Evolutionary conservation across 108 stramenopile genomes (phyloP).

Genomic region (Cylindrotheca fusiformis): DNA sequence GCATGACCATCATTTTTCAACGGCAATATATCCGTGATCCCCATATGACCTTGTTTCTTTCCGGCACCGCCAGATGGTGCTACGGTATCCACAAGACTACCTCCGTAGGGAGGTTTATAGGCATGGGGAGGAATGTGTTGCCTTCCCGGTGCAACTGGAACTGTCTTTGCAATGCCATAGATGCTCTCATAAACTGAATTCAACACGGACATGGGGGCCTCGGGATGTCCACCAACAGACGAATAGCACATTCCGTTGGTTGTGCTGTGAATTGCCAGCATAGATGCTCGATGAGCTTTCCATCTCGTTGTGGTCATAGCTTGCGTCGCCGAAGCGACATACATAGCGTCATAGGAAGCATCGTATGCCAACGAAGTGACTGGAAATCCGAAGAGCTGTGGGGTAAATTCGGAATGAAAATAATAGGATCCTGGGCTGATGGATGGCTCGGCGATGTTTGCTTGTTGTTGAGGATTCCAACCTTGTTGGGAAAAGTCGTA

Average conservation of each 20-base stretch:
- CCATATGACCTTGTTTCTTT: conserved; percentile 31
- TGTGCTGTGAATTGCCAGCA: conserved; percentile 31
- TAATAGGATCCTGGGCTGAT: conserved; percentile 23
- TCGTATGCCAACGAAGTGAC: conserved; percentile 55
- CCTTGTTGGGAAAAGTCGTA: not conserved
- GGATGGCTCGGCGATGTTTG: not conserved
- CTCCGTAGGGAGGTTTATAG: conserved; percentile 57
- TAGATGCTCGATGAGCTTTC: conserved; percentile 26
- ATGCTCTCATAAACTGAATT: conserved; percentile 43
- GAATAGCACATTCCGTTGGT: conserved; percentile 56
- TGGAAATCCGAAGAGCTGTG: conserved; percentile 37
- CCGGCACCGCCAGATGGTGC: not conserved
- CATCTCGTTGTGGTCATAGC: conserved; percentile 8
- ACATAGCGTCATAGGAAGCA: conserved; percentile 42
- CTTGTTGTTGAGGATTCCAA: conserved; percentile 1
- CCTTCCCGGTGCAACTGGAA: conserved; percentile 7
- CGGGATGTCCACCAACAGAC: conserved; percentile 75
- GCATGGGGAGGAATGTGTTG: conserved; percentile 55
- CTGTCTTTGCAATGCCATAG: conserved; percentile 38
- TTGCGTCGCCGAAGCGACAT: conserved; percentile 68
- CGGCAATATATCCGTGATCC: conserved; percentile 39
- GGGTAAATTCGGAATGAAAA: conserved; percentile 19
- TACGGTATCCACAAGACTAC: conserved; percentile 12
- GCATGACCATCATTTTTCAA: conserved; percentile 42
- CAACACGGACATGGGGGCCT: conserved; percentile 44